Conservation (phyloP, 225 moss, liverwort and hornwort species). For the Takakia lepidozioides region DNA sequence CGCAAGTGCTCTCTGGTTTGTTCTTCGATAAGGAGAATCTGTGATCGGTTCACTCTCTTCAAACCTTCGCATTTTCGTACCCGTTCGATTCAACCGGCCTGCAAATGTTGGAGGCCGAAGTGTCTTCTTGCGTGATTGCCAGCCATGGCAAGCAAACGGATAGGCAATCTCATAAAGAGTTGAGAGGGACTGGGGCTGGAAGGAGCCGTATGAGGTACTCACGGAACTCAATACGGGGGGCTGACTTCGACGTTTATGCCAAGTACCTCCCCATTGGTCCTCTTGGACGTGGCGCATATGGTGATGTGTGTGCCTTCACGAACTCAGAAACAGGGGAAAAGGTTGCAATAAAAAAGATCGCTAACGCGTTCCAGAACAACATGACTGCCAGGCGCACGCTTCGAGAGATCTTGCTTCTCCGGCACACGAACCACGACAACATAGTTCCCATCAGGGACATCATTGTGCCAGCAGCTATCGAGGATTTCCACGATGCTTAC, state of each 20-base stretch:
- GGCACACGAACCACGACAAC: constrained; percentile 55
- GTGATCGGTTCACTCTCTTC: too few relatives aligned
- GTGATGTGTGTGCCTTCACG: constrained; percentile 55
- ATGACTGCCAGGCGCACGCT: constrained; percentile 47
- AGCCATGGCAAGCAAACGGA: too few relatives aligned
- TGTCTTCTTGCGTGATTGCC: too few relatives aligned
- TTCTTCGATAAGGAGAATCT: too few relatives aligned
- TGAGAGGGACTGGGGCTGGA: too few relatives aligned
- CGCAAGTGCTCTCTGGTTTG: too few relatives aligned
- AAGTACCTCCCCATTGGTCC: constrained; percentile 51
- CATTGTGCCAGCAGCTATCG: constrained; percentile 31
- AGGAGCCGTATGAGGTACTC: too few relatives aligned
- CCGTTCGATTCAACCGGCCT: too few relatives aligned
- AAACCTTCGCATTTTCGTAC: too few relatives aligned
- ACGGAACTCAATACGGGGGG: too few relatives aligned
- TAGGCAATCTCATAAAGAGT: too few relatives aligned
- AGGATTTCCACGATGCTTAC: constrained; percentile 52
- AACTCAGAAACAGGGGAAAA: constrained; percentile 53
- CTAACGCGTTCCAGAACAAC: constrained; percentile 57
- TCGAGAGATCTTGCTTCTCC: constrained; percentile 43
- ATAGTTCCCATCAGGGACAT: constrained; percentile 55
- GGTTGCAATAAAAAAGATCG: constrained; percentile 56
- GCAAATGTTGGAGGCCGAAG: too few relatives aligned
- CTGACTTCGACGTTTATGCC: constrained; percentile 37
- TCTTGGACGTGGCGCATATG: constrained; percentile 54